Base-by-base conservation (phyloP, 768 basidiomycete species). In the Xerocomus spinulosus region DNA sequence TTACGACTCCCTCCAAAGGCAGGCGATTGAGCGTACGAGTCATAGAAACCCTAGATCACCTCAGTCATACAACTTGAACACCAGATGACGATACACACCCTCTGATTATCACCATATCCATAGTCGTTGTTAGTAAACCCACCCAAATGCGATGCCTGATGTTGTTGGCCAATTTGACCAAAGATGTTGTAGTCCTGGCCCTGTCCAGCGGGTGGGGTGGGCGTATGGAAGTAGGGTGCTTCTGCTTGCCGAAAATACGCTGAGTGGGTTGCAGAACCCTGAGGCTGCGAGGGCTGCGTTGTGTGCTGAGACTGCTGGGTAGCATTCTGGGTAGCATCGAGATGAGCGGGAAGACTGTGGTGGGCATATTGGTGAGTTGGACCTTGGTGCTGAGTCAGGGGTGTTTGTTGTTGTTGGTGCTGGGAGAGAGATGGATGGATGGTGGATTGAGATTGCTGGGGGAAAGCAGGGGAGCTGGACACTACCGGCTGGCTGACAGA, bases 161-260 rank as follows among this genome's bases (percentile, higher is more conserved):
- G 82, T 43, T 80, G 77, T 42, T 73, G 76, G 6, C 60, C 64
- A 17, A 80, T 74, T 64, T 83, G 82, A n/a, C 83, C 81, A 57
- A 88, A 87, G 34, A 80, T 75, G 56, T 71, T 82, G 42, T 82
- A 66, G 32, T 79, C 75, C 52, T 87, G 86, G 15, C 71, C 69
- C 57, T 83, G 83, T 23, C 69, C 68, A 15, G 79, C 81, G 47
- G 87, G 86, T 18, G 87, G 88, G 3, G 88, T 90, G 8, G 85
- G 79, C 0, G 83, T 74, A 59, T 90, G 85, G 75, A 86, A 87
- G 66, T 87, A 89, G 5, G 83, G 83, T 3, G 75, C 63, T 8
- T 87, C 83, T 10, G 75, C 74, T 58, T 85, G 84, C 44, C 86
- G 76, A 74, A 85, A 87, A 60, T 87, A 89, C 0, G 59, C 52